A percentile compares a stretch with the other conserved stretches of the same genome.
These are phyloP conservation scores for Penicillium nucicola DNA, from an alignment of 495 filamentous ascomycete species.

Conservation along the genomic window DNA sequence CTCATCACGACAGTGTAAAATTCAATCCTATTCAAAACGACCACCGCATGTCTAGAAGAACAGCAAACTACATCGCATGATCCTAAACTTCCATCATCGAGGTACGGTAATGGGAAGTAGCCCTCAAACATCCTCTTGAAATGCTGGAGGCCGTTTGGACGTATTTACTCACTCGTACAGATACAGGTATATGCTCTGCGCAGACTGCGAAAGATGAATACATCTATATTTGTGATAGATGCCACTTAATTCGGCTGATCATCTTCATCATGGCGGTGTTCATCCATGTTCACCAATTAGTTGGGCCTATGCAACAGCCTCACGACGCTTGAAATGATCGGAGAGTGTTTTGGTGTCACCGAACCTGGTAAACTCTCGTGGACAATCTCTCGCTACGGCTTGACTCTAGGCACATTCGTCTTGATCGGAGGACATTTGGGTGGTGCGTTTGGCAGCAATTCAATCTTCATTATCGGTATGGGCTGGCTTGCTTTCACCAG, in stretches of 20 bases:
- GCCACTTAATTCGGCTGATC: slow-evolving; percentile 1
- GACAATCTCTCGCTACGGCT: slow-evolving; percentile 38
- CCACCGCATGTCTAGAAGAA: background rate
- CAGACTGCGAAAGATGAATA: slow-evolving; percentile 5
- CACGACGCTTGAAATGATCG: slow-evolving; percentile 9
- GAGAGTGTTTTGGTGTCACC: slow-evolving; percentile 5
- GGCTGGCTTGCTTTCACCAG: slow-evolving; percentile 51
- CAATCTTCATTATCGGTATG: slow-evolving; percentile 48
- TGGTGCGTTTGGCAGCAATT: slow-evolving; percentile 51
- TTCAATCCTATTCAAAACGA: background rate
- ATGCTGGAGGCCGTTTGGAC: background rate
- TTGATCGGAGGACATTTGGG: slow-evolving; percentile 53
- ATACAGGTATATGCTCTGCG: background rate
- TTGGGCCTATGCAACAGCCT: slow-evolving; percentile 7
- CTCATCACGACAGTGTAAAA: background rate
- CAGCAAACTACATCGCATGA: background rate
- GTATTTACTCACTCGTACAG: background rate
- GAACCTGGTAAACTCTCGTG: slow-evolving; percentile 7
- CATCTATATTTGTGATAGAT: slow-evolving; percentile 2
- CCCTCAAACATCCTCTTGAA: background rate
- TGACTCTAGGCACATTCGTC: slow-evolving; percentile 60
- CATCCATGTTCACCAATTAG: slow-evolving; percentile 7
- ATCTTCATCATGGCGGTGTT: slow-evolving; percentile 7
- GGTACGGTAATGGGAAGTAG: background rate
- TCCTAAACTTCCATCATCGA: background rate